phyloP scores from a whole-genome alignment of 1,139 yeast species.

The Pichia sp. region DNA sequence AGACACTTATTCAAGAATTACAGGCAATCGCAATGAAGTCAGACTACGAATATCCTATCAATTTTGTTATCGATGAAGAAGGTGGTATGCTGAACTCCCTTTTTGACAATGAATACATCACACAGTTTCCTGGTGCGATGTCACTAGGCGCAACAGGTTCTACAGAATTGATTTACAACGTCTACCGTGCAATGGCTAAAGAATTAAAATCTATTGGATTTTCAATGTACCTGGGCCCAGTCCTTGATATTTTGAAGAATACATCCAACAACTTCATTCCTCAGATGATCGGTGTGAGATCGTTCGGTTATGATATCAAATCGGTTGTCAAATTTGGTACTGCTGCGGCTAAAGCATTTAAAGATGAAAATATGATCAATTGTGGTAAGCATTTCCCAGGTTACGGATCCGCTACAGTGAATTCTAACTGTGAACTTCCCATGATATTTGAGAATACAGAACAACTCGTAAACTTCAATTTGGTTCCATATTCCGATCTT shows the following conservation, averaged over 20 bases:
- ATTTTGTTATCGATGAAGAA: constrained; percentile 46
- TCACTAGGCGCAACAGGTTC: constrained; percentile 61
- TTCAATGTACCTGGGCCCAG: constrained; percentile 62
- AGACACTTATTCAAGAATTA: constrained; percentile 49
- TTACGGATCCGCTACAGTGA: constrained; percentile 63
- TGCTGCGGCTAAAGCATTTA: constrained; percentile 57
- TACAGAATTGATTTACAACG: constrained; percentile 50
- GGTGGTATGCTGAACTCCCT: constrained; percentile 56
- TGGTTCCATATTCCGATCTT: constrained; percentile 53
- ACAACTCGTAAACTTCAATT: constrained; percentile 51
- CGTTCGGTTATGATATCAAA: constrained; percentile 64
- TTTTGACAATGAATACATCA: constrained; percentile 50
- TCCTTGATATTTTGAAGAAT: constrained; percentile 60
- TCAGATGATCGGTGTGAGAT: constrained; percentile 59
- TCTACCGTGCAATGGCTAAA: constrained; percentile 54
- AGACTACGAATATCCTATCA: constrained; percentile 53
- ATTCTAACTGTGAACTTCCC: constrained; percentile 57
- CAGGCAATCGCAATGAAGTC: constrained; percentile 56
- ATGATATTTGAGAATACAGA: constrained; percentile 59
- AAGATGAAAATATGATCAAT: constrained; percentile 54
- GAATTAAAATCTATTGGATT: constrained; percentile 58
- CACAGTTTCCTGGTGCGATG: constrained; percentile 71
- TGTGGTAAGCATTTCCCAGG: constrained; percentile 74
- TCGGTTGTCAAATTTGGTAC: constrained; percentile 56
- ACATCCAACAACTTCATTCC: constrained; percentile 43